Conservation (phyloP, 1,284 basidiomycete genomes). For the Puccinia sorghi region DNA sequence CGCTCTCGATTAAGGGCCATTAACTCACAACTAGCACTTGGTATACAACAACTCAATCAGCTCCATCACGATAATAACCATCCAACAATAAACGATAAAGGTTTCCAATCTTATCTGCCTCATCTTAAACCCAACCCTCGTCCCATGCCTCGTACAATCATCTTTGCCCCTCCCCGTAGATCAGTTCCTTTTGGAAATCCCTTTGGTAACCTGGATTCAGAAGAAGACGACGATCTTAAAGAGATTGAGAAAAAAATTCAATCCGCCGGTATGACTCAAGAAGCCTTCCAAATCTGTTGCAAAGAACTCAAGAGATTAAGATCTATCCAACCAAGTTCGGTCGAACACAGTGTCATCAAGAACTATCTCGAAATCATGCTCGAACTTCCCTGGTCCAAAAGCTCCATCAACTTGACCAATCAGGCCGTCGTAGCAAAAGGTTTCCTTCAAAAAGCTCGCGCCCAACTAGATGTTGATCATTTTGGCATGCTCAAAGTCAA, state of each 20-base stretch:
- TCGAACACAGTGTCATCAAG: constrained; percentile 56
- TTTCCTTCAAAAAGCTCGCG: constrained; percentile 55
- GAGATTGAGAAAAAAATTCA: constrained; percentile 53
- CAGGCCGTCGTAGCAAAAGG: constrained; percentile 51
- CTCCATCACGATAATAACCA: not conserved
- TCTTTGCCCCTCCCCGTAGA: constrained; percentile 2
- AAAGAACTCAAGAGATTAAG: constrained; percentile 55
- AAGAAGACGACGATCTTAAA: constrained; percentile 54
- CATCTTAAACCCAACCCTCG: not conserved
- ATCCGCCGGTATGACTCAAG: constrained; percentile 53
- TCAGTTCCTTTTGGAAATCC: constrained; percentile 25
- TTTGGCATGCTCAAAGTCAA: constrained; percentile 61
- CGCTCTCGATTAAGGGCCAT: constrained; percentile 16
- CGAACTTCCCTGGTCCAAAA: constrained; percentile 58
- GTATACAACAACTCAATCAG: constrained; percentile 4
- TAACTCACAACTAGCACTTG: not conserved
- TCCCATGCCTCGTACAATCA: not conserved
- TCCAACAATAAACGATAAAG: not conserved
- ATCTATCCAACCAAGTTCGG: constrained; percentile 54
- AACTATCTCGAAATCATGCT: constrained; percentile 59
- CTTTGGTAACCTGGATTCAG: not conserved
- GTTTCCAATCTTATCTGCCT: not conserved
- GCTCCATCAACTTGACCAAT: constrained; percentile 53
- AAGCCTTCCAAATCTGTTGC: constrained; percentile 53
- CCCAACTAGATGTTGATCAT: constrained; percentile 60